Base-by-base conservation (phyloP, 768 basidiomycete species). In the Asterophora lycoperdoides region DNA sequence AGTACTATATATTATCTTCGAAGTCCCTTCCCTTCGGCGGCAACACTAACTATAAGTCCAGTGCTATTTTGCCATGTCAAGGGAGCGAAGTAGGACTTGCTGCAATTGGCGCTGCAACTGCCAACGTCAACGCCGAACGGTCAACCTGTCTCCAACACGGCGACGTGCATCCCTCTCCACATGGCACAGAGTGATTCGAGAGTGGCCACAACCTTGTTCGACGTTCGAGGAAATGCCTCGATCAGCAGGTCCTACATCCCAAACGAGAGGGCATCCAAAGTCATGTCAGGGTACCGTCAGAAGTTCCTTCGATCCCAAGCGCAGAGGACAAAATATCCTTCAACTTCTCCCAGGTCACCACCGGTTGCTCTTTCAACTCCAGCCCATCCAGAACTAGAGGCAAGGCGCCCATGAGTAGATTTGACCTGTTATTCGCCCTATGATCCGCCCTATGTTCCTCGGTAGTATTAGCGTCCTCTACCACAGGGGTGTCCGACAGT, bases 261-360 rank as follows among this genome's bases (percentile, higher is more conserved):
- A 19, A 39, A 39, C 8, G 17, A 17, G 6, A 15, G 23, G 6
- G 23, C 3, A 23, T 23, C 23, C 3, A 3, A 23, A 56, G 20
- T 23, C 30, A 32, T 13, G 30, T 13, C 13, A 10, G 30, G 9
- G 3, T 4, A 36, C 35, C 35, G 2, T 26, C 26, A n/a, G 5
- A 41, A n/a, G 23, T 41, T n/a, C 40, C 40, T 5, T 28, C 40
- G 40, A 41, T 41, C 40, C 20, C 14, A 26, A 13, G 26, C 7
- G 40, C 49, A 9, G 33, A 29, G 8, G 46, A 44, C 19, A 55
- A 23, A n/a, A 57, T 57, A 10, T 37, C 44, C 4, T 42, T 30
- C 28, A 59, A n/a, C 43, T 13, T 40, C 41, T 44, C 18, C 58
- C 58, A 59, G 8, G 37, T 44, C 7, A 59, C 38, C 32, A 53